phyloP scores from a whole-genome alignment of 441 rosid species.

The Syzygium malaccense region DNA sequence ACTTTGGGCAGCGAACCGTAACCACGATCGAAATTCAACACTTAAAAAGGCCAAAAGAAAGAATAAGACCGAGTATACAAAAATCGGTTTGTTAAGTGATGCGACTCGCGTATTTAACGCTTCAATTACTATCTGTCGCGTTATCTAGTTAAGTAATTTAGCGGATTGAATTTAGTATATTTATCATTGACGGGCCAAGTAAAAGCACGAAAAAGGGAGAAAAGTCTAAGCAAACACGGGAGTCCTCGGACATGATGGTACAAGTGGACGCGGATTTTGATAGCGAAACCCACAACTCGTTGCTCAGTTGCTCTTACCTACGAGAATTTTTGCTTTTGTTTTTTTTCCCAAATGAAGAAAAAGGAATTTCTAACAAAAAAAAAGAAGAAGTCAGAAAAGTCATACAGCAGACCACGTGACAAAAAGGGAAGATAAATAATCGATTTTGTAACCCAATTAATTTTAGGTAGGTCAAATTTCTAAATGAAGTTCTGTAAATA shows the following conservation, averaged over 20 bases:
- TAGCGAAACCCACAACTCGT: neutral
- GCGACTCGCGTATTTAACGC: neutral
- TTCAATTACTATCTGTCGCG: neutral
- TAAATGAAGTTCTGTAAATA: neutral
- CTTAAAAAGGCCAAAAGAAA: neutral
- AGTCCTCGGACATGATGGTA: neutral
- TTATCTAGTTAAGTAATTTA: neutral
- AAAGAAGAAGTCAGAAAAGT: neutral
- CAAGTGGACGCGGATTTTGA: neutral
- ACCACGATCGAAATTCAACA: neutral
- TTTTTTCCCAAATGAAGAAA: neutral
- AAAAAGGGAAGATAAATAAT: neutral
- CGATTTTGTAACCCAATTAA: neutral
- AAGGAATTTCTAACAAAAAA: neutral
- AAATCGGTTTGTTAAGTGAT: neutral
- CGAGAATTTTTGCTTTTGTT: neutral
- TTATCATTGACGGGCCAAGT: neutral
- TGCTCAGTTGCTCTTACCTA: neutral
- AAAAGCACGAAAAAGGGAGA: neutral
- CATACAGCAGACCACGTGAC: neutral
- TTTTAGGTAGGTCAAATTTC: neutral
- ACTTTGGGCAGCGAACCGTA: rapidly evolving
- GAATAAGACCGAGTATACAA: neutral
- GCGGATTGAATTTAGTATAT: neutral
- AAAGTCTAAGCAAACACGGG: neutral